Base-by-base conservation (phyloP, 2,329 filamentous ascomycete species). In the Aureobasidium sp. region DNA sequence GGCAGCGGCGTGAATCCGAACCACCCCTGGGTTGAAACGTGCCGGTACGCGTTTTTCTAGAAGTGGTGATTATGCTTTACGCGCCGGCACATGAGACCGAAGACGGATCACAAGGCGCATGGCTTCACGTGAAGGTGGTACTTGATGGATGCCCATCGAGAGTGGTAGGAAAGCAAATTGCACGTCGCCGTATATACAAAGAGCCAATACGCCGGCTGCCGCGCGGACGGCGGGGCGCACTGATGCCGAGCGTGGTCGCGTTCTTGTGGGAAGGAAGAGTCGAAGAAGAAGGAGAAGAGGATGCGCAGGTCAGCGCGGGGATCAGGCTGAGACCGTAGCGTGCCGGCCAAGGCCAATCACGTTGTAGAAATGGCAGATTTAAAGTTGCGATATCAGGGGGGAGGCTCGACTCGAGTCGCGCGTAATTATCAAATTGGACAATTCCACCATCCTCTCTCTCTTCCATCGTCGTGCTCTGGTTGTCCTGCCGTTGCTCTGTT, bases 371-470 rank as follows among this genome's bases (percentile, higher is more conserved):
- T 45, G 14, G 17, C 32, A 45, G n/a, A n/a, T n/a, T n/a, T n/a
- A n/a, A 45, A 45, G 30, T 45, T 45, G 29, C 29, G 41, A 29
- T 45, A 45, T 45, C 44, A 48, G 44, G 44, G 42, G 44, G 44
- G 30, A 30, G 44, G 41, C 27, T 42, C 40, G 40, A 42, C 24
- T 45, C 27, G 44, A 48, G 19, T 48, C 44, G 44, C 44, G 44
- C 44, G 44, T 37, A 30, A n/a, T n/a, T n/a, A n/a, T n/a, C n/a
- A 17, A 35, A 35, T 35, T 35, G 32, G 21, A 29, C 44, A 48
- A 25, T 48, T 35, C 44, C 32, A 48, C 32, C 40, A 42, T 25
- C 19, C 30, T 2, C 44, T 24, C 44, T 37, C n/a, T 37, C 32
- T 25, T 37, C 32, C 37, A 21, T 30, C 30, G 22, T n/a, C 30